Percentiles rank a stretch among this genome's conserved stretches.
Evolutionary conservation across 106 monocot species (phyloP).

Genomic region (Dendrobium catenatum): DNA sequence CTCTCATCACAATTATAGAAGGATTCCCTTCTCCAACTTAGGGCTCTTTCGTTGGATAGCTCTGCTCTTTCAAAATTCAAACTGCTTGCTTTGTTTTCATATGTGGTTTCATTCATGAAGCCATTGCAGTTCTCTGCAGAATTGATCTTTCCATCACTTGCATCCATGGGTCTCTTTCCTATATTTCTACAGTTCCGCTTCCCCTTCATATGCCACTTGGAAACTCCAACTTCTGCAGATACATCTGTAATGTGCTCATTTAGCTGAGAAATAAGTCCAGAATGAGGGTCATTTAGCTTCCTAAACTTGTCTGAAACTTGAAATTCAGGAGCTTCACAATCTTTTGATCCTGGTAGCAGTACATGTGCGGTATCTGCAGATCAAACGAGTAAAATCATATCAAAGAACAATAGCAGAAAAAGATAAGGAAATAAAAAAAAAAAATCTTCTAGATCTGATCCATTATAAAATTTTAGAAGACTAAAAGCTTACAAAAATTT

Average conservation of each 20-base stretch:
- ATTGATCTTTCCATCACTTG: slow-evolving; percentile 12
- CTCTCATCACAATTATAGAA: slow-evolving; percentile 6
- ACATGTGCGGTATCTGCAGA: slow-evolving; percentile 21
- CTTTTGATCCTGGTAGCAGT: neutral
- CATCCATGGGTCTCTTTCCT: slow-evolving; percentile 27
- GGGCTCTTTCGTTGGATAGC: slow-evolving; percentile 5
- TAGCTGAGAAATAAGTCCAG: slow-evolving; percentile 6
- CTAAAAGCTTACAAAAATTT: too few relatives aligned
- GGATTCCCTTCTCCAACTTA: slow-evolving; percentile 4
- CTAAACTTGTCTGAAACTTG: slow-evolving; percentile 10
- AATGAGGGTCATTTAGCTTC: slow-evolving; percentile 7
- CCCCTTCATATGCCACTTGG: slow-evolving; percentile 78
- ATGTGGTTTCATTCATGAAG: slow-evolving; percentile 2
- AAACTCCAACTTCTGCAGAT: slow-evolving; percentile 40
- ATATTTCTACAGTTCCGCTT: slow-evolving; percentile 66
- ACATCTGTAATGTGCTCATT: slow-evolving; percentile 22
- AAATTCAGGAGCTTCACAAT: slow-evolving; percentile 7
- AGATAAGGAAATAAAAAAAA: neutral
- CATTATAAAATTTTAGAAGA: too few relatives aligned
- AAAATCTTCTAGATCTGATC: too few relatives aligned
- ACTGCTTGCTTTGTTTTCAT: too few relatives aligned
- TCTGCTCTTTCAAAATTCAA: slow-evolving; percentile 5
- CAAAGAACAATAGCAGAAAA: neutral
- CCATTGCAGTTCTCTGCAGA: slow-evolving; percentile 14
- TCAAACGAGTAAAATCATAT: neutral